Percentiles rank a stretch among this genome's conserved stretches.
phyloP scores from a whole-genome alignment of 2,329 filamentous ascomycete species.

The Fusarium sp. region DNA sequence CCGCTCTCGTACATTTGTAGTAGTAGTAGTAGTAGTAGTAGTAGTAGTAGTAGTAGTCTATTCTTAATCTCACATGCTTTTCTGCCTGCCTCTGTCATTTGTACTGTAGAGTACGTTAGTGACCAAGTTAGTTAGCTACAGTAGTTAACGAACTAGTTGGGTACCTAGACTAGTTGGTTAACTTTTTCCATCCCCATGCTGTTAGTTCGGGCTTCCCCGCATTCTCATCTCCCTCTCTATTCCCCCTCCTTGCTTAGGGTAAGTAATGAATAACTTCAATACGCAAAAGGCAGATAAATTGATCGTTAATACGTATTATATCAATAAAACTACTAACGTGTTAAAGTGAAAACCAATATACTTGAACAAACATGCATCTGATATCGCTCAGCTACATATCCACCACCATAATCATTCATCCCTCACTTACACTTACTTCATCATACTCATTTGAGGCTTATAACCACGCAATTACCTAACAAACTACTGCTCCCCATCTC shows the following conservation, averaged over 20 bases:
- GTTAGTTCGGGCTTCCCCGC: constrained; percentile 3
- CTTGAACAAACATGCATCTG: too few relatives aligned
- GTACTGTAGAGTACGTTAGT: neutral
- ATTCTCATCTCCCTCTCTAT: neutral
- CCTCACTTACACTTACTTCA: too few relatives aligned
- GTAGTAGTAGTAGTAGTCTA: neutral
- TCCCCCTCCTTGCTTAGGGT: neutral
- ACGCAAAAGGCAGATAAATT: neutral
- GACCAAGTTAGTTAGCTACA: too few relatives aligned
- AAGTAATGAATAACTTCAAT: neutral
- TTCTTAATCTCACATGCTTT: neutral
- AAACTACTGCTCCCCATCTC: too few relatives aligned
- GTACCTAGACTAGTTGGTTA: neutral
- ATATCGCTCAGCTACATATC: too few relatives aligned
- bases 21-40: too few relatives aligned
- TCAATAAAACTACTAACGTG: too few relatives aligned
- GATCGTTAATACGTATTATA: neutral
- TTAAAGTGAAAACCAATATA: too few relatives aligned
- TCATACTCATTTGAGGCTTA: too few relatives aligned
- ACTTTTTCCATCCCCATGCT: constrained; percentile 1
- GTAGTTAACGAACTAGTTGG: too few relatives aligned
- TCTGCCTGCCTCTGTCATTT: neutral
- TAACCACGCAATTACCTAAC: too few relatives aligned
- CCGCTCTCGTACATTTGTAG: neutral
- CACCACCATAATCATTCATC: too few relatives aligned